Evolutionary conservation across 108 stramenopile species (phyloP).

Genomic region (Cyclostephanos invisitatus): DNA sequence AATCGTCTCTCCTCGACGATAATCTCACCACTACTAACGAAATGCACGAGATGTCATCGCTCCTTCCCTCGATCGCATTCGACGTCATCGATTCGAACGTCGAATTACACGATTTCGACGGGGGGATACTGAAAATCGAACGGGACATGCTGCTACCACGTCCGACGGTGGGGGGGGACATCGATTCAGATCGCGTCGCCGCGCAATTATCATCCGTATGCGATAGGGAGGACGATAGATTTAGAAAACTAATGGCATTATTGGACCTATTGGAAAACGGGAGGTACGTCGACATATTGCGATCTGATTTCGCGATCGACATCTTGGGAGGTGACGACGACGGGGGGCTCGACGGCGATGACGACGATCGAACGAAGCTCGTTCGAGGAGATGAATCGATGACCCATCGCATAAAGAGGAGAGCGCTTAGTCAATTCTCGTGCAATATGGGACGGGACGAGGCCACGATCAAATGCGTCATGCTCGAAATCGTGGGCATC

Average conservation of each 20-base stretch:
- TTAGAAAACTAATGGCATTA: constrained; percentile 21
- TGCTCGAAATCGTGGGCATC: constrained; percentile 66
- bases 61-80: constrained; percentile 22
- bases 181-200: not conserved
- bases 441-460: constrained; percentile 11
- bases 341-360: constrained; percentile 8
- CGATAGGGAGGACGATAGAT: too few relatives aligned
- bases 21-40: constrained; percentile 3
- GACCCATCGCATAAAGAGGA: constrained; percentile 45
- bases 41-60: not conserved
- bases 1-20: not conserved
- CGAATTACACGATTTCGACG: constrained; percentile 8
- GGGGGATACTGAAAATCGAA: constrained; percentile 21
- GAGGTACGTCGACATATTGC: constrained; percentile 57
- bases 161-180: not conserved
- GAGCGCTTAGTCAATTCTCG: constrained; percentile 33
- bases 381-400: constrained; percentile 14
- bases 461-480: constrained; percentile 38
- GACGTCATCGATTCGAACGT: constrained; percentile 6
- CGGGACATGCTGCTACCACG: constrained; percentile 32
- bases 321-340: constrained; percentile 33
- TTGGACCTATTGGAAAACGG: constrained; percentile 47
- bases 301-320: constrained; percentile 32
- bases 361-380: constrained; percentile 1
- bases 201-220: too few relatives aligned